Evolutionary conservation across 352 stramenopile species (phyloP).

Genomic region (Phytophthora pinifolia): DNA sequence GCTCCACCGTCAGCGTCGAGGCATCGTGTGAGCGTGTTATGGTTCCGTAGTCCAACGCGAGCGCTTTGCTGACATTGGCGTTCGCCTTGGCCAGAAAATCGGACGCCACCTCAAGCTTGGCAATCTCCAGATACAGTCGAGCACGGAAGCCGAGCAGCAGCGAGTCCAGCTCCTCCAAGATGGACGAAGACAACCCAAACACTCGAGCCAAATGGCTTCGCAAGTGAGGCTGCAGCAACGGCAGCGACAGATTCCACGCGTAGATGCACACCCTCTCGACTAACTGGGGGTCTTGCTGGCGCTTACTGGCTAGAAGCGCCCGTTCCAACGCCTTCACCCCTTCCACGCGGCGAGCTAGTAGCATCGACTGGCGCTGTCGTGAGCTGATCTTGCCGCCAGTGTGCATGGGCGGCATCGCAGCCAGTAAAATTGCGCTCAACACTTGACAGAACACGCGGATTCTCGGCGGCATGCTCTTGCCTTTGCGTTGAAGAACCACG

Average conservation of each 20-base stretch:
- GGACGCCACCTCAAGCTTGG: conserved; percentile 80
- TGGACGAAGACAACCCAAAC: conserved; percentile 56
- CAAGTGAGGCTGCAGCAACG: conserved; percentile 76
- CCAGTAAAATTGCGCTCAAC: conserved; percentile 47
- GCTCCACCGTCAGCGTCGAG: conserved; percentile 22
- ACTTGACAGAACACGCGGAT: conserved; percentile 61
- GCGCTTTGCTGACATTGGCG: conserved; percentile 54
- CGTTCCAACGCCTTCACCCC: conserved; percentile 77
- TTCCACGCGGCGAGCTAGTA: conserved; percentile 62
- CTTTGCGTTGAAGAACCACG: conserved; percentile 44
- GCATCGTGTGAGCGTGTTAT: conserved; percentile 17
- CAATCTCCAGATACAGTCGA: conserved; percentile 80
- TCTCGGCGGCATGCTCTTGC: conserved; percentile 50
- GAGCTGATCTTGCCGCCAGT: conserved; percentile 24
- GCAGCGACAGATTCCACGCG: conserved; percentile 81
- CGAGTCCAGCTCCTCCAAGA: conserved; percentile 82
- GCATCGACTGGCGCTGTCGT: conserved; percentile 34
- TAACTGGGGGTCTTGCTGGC: conserved; percentile 72
- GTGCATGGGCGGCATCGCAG: conserved; percentile 15
- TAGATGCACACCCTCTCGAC: conserved; percentile 81
- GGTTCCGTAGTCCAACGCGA: conserved; percentile 62
- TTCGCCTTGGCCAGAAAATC: conserved; percentile 88
- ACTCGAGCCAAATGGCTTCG: conserved; percentile 68
- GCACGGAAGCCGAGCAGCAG: conserved; percentile 77
- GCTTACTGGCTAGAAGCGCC: conserved; percentile 74